phyloP scores from a whole-genome alignment of 1,284 basidiomycete genomes.

The Melampsora occidentalis region DNA sequence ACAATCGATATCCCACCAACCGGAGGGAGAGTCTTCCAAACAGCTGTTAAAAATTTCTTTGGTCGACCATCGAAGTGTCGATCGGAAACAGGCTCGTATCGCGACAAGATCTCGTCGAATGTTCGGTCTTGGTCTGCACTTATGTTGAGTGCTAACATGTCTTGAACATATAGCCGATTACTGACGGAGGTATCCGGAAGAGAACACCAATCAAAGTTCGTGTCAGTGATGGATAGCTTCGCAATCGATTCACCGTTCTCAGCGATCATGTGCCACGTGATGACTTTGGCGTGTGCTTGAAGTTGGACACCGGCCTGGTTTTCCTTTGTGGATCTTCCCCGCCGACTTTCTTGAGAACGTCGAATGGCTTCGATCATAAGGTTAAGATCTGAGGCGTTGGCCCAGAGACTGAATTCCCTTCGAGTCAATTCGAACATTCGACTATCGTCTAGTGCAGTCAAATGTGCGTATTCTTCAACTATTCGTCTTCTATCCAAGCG shows the following conservation, averaged over 20 bases:
- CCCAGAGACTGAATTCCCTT: conserved; percentile 70
- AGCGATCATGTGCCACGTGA: conserved; percentile 92
- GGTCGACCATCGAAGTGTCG: neutral
- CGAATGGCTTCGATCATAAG: conserved; percentile 86
- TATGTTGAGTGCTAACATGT: conserved; percentile 80
- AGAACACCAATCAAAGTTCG: conserved; percentile 78
- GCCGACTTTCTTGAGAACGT: conserved; percentile 65
- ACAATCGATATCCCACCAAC: conserved; percentile 92
- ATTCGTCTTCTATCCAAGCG: conserved; percentile 30
- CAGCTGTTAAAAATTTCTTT: conserved; percentile 61
- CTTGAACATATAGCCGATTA: conserved; percentile 71
- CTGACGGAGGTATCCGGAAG: conserved; percentile 84
- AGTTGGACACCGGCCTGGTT: conserved; percentile 68
- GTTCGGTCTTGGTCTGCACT: conserved; percentile 66
- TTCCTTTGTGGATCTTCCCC: conserved; percentile 64
- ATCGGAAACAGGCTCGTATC: conserved; percentile 54
- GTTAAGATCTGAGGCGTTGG: conserved; percentile 75
- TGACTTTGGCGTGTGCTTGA: conserved; percentile 76
- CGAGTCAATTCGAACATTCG: conserved; percentile 62
- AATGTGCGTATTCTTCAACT: conserved; percentile 46
- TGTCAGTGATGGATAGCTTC: conserved; percentile 77
- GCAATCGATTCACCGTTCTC: conserved; percentile 70
- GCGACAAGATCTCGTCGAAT: conserved; percentile 84
- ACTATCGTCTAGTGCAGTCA: conserved; percentile 58
- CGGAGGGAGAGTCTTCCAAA: conserved; percentile 78